Evolutionary conservation across 805 yeast species (phyloP), one percentile per base, ranked within the genome.

Genomic region (Metschnikowia shivogae): DNA sequence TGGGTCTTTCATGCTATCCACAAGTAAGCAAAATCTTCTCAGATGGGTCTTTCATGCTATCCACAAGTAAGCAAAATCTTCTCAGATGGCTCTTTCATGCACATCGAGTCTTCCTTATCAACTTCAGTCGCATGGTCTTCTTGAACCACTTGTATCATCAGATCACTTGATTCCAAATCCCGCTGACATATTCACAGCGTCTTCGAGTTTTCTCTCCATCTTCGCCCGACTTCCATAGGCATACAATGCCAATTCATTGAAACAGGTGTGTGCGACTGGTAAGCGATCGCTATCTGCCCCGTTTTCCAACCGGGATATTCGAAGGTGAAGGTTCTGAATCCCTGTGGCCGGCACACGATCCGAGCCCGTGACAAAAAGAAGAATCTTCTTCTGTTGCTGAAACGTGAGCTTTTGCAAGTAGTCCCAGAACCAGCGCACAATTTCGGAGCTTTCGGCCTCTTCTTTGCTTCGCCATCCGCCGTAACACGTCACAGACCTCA

Each of bases 321-420:
- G 82, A 57, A 93, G 83, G 36, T 73, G 72, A 68, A 92, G 67
- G 42, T 85, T 83, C 27, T 86, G 82, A 26, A 89, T 73, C 0
- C 99, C 99, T 0, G 96, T 87, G 0, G 97, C 95, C 0, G 99
- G 98, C 6, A 93, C 73, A 36, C 97, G 70, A 57, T 89, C 96
- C 1, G 95, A 84, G 0, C 98, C 97, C 0, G 97, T 90, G 2
- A 90, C 81, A 61, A 92, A 92, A 14, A 75, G 70, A 32, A 92
- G 64, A 36, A 92, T 67, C 53, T 76, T 77, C 50, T 81, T 80
- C 53, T 86, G 95, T 27, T 74, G 70, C 4, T 47, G 55, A 30
- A 64, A 64, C 1, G 65, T 58, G 43, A 82, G 60, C 9, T 64
- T 55, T n/a, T 68, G 69, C 53, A 87, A 74, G 60, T 80, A 80